These are phyloP conservation scores for Ophiosphaerella korrae DNA, from an alignment of 2,329 filamentous ascomycete species.

Conservation along the genomic window DNA sequence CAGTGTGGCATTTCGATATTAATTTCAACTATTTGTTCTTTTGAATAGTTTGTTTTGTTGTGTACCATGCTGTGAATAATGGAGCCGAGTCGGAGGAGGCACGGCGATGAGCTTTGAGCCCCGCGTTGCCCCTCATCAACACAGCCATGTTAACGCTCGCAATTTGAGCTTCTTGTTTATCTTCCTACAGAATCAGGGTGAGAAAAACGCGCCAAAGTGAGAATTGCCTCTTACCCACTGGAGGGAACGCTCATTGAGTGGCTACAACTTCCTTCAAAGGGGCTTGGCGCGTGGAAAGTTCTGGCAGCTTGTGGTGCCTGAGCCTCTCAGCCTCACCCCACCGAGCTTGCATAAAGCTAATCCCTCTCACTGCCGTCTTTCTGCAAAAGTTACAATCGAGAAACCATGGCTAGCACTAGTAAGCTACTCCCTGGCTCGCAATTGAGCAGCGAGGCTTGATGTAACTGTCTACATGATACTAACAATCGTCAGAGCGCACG, in stretches of 20 bases:
- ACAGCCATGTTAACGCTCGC: conserved; percentile 13
- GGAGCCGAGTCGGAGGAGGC: background rate
- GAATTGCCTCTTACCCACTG: too few relatives aligned
- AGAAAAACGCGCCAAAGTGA: too few relatives aligned
- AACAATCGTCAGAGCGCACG: conserved; percentile 60
- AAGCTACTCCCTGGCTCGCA: conserved; percentile 7
- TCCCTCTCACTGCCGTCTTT: background rate
- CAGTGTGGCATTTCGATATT: too few relatives aligned
- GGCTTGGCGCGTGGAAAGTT: conserved; percentile 43
- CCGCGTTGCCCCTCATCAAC: conserved; percentile 36
- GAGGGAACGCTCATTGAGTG: background rate
- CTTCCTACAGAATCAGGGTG: background rate
- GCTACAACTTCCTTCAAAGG: conserved; percentile 12
- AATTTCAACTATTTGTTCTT: too few relatives aligned
- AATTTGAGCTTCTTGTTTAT: background rate
- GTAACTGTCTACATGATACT: conserved; percentile 4
- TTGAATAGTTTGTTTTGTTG: too few relatives aligned
- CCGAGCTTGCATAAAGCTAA: conserved; percentile 1
- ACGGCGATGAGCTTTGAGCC: conserved; percentile 8
- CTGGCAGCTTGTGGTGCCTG: conserved; percentile 32
- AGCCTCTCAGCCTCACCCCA: conserved; percentile 26
- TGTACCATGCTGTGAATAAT: too few relatives aligned
- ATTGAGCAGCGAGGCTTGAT: background rate
- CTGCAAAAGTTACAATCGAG: conserved; percentile 6
- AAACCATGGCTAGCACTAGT: conserved; percentile 35